These are phyloP conservation scores for Zoysia pacifica DNA, from an alignment of 176 grass and related monocot genomes.

Conservation along the genomic window DNA sequence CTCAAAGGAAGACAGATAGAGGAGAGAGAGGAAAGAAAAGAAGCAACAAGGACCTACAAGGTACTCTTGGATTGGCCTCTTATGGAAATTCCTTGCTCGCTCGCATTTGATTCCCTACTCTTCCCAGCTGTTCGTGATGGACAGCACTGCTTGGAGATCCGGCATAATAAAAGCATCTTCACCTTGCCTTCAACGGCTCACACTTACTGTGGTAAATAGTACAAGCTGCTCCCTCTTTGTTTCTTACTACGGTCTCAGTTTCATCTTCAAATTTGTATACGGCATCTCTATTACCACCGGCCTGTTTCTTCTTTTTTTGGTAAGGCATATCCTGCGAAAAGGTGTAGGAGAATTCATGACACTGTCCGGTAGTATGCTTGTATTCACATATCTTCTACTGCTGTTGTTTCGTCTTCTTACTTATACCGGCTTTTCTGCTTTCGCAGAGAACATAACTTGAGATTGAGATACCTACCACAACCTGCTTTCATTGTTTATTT, in stretches of 20 bases:
- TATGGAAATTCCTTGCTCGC: constrained; percentile 52
- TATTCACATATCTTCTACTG: constrained; percentile 8
- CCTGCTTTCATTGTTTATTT: background rate
- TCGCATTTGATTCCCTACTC: constrained; percentile 52
- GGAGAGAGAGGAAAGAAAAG: constrained; percentile 38
- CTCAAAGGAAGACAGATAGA: constrained; percentile 32
- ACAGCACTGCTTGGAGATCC: constrained; percentile 43
- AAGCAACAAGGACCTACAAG: constrained; percentile 49
- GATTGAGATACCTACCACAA: constrained; percentile 21
- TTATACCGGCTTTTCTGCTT: background rate
- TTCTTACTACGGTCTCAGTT: constrained; percentile 11
- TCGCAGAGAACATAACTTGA: constrained; percentile 21
- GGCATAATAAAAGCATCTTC: constrained; percentile 30
- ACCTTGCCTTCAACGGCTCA: constrained; percentile 17
- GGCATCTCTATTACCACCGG: background rate
- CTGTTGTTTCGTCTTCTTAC: background rate
- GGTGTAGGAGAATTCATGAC: constrained; percentile 13
- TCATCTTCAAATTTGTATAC: background rate
- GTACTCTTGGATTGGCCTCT: constrained; percentile 63
- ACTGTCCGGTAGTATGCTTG: constrained; percentile 24
- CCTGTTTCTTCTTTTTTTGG: constrained; percentile 18
- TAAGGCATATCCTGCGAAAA: constrained; percentile 1
- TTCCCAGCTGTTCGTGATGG: constrained; percentile 40
- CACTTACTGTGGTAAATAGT: constrained; percentile 1
- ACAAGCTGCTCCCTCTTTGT: background rate